Evolutionary conservation across 208 protist genomes (phyloP), one percentile per base, ranked within the genome.

Genomic region (Trypanosoma vivax): DNA sequence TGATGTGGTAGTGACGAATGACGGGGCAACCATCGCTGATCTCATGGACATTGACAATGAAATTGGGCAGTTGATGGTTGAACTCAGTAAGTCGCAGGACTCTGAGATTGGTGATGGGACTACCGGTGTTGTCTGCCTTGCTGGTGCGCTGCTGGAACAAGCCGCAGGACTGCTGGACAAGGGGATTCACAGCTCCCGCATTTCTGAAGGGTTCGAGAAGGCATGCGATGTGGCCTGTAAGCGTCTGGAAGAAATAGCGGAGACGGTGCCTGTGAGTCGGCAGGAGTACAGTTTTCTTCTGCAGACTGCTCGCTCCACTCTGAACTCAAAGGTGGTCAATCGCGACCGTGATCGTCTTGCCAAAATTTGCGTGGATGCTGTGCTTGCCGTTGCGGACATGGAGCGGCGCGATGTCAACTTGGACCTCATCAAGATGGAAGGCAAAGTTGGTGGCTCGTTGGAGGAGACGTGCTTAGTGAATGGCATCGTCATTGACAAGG

Each of bases 91-190:
- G 69, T 99, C 97, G 16, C 98, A 99, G 78, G 99, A 99, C 68
- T 96, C 98, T 30, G 98, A 99, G 79, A 99, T 99, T 65, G 99
- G 99, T 45, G 99, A 99, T 73, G 99, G 99, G 28, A 99, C 99
- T 2, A 99, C 99, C 9, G 97, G 97, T 39, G 99, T 99, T 28
- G 96, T 99, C 1, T 98, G 99, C 51, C 85, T 99, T 18, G 98
- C 98, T 18, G 98, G 99, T 40, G 88, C 98, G 11, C 85, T 99
- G 7, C 76, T 99, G 1, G 97, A 99, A 76, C 94, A 99, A 56
- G 97, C 98, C 0, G 57, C 95, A 38, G 40, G 47, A 13, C 84
- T 99, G 4, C 79, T 99, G 2, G 97, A 99, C 58, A 92, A 94
- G 58, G 98, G 98, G 28, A 98, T 99, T 56, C 98, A 99, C 80